A percentile compares a stretch with the other conserved stretches of the same genome.
Evolutionary conservation across 805 yeast genomes (phyloP).

Genomic region (Wickerhamomyces ciferrii): DNA sequence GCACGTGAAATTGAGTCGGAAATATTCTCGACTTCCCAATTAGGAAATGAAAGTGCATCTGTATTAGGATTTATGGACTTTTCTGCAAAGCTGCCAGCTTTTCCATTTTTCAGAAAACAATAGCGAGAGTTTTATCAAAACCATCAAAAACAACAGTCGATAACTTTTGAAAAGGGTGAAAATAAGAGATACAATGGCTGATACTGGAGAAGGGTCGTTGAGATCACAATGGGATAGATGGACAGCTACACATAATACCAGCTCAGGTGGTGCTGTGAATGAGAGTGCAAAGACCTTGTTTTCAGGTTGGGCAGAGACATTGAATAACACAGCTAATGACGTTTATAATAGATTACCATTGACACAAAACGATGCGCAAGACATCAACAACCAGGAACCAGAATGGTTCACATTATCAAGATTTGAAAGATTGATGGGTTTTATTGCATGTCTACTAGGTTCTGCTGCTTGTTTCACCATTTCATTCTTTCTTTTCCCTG

Average conservation of each 20-base stretch:
- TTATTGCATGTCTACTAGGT: slow-evolving; percentile 70
- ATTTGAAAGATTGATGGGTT: slow-evolving; percentile 76
- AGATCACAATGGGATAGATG: slow-evolving; percentile 30
- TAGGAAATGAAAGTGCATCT: slow-evolving; percentile 1
- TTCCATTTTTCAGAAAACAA: not conserved
- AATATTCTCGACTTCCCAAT: slow-evolving; percentile 2
- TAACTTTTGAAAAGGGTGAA: not conserved
- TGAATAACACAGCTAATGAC: slow-evolving; percentile 40
- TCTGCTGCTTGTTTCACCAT: slow-evolving; percentile 77
- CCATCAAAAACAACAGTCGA: not conserved
- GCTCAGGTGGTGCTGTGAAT: slow-evolving; percentile 19
- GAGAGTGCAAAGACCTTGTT: slow-evolving; percentile 31
- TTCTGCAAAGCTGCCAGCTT: not conserved
- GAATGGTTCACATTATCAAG: slow-evolving; percentile 71
- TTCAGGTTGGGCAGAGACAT: slow-evolving; percentile 32
- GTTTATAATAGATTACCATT: slow-evolving; percentile 65
- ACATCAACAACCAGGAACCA: slow-evolving; percentile 51
- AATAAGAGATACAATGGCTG: not conserved
- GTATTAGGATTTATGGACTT: no score
- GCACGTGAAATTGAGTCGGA: not conserved
- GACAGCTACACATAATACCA: slow-evolving; percentile 25
- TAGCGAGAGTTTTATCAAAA: not conserved
- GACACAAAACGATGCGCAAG: slow-evolving; percentile 43
- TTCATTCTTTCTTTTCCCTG: slow-evolving; percentile 83
- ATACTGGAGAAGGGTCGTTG: not conserved